Evolutionary conservation across 306 rosid genomes (phyloP), one percentile per base, ranked within the genome.

Genomic region (Lathyrus sativus): DNA sequence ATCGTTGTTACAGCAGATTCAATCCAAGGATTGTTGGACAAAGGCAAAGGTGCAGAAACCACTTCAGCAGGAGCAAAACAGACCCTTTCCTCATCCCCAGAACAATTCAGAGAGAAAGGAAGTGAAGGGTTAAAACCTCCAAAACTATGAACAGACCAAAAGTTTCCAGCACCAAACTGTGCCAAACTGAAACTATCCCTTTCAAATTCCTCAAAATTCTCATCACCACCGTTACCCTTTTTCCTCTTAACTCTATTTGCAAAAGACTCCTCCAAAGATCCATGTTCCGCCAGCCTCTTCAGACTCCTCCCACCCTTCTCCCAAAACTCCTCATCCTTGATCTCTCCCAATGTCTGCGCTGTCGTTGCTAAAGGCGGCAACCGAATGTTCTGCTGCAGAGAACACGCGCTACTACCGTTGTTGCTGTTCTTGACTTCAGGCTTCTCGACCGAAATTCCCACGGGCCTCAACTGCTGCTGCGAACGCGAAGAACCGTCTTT

Each of bases 321-420:
- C 91, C 96, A 87, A 73, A 81, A 82, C 74, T 85, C 88, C 65
- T 88, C 88, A 12, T 79, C 83, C 57, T 73, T 75, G 55, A 67
- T 77, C 67, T 74, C 87, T 75, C 74, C 75, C 68, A 54, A 26
- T 18, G 72, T 46, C 54, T 72, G 80, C 29, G 51, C 59, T 26
- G 49, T 68, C 1, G 78, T 78, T 0, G 96, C 79, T 68, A 93
- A 68, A 2, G 97, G 96, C 1, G 99, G 99, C 8, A 91, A 82
- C 43, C 97, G 80, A 67, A 95, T 90, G 68, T 74, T 82, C 82
- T 90, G 96, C 88, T 85, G 87, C 55, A 91, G 84, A 17, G 96
- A 86, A 74, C 90, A 83, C 19, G 81, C 14, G 22, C 62, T 51
- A 19, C 33, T 62, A 45, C 83, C 68, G 78, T 81, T 86, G 8